Conservation (phyloP, 768 basidiomycete species). For the Lanmaoa pseudosensibilis region DNA sequence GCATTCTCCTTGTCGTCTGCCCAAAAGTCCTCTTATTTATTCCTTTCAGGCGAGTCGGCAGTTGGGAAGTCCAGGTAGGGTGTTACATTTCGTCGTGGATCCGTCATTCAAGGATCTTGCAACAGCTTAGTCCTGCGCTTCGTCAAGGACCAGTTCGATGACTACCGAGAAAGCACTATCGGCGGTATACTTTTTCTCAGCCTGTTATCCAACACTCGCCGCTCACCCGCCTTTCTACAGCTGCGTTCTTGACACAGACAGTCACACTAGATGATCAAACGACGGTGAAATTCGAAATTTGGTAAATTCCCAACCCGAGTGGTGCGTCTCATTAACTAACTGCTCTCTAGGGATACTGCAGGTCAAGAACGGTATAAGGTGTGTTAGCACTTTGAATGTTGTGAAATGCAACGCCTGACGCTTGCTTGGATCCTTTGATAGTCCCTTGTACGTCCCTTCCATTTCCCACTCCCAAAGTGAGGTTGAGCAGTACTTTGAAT, state of each 20-base stretch:
- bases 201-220: background rate
- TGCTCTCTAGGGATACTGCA: conserved; percentile 77
- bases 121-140: conserved; percentile 89
- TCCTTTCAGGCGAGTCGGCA: conserved; percentile 81
- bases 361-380: conserved; percentile 95
- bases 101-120: conserved; percentile 27
- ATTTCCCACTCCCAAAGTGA: background rate
- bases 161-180: conserved; percentile 93
- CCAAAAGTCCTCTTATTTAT: conserved; percentile 5
- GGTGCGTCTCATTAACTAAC: background rate
- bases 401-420: background rate
- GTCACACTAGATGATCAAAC: conserved; percentile 87
- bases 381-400: conserved; percentile 18
- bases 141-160: conserved; percentile 95
- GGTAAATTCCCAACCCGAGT: conserved; percentile 49
- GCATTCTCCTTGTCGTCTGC: background rate
- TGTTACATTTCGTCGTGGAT: conserved; percentile 6
- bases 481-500: conserved; percentile 3
- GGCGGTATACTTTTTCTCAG: conserved; percentile 53
- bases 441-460: conserved; percentile 46
- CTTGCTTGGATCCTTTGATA: conserved; percentile 12
- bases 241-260: conserved; percentile 98
- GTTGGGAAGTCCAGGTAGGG: conserved; percentile 93
- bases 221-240: conserved; percentile 41
- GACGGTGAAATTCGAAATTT: conserved; percentile 97